Percentiles rank a stretch among this genome's conserved stretches.
Conservation (phyloP, 164 flowering plant species). For the Tetracentron sinense region DNA sequence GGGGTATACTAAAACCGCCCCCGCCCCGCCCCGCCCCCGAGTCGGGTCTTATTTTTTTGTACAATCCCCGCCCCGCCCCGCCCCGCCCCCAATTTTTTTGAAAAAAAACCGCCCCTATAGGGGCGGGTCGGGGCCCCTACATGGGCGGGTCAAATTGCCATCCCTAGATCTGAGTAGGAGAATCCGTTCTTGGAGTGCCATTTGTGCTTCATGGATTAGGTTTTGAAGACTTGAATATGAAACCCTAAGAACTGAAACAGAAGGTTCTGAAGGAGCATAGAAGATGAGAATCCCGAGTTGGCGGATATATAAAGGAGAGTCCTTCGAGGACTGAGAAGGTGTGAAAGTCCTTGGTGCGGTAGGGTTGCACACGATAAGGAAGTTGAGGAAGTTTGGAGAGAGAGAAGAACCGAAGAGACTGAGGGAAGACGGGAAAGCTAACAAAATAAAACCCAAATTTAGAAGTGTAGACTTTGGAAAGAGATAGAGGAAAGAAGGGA, state of each 20-base stretch:
- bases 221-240: not conserved
- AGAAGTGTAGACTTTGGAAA: too few relatives aligned
- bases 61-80: too few relatives aligned
- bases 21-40: too few relatives aligned
- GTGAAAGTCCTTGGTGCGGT: slow-evolving; percentile 11
- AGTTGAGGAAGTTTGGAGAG: slow-evolving; percentile 9
- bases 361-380: too few relatives aligned
- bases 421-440: slow-evolving; percentile 11
- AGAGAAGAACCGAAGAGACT: slow-evolving; percentile 11
- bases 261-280: slow-evolving; percentile 10
- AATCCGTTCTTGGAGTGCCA: slow-evolving; percentile 33
- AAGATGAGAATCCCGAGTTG: not conserved
- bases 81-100: too few relatives aligned
- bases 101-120: too few relatives aligned
- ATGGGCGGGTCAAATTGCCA: too few relatives aligned
- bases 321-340: slow-evolving; percentile 6
- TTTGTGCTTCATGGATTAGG: slow-evolving; percentile 51
- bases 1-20: too few relatives aligned
- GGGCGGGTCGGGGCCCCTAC: too few relatives aligned
- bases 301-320: not conserved
- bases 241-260: slow-evolving; percentile 14
- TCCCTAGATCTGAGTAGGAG: slow-evolving; percentile 47
- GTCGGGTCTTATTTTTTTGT: too few relatives aligned
- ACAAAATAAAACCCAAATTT: too few relatives aligned
- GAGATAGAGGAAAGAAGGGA: too few relatives aligned